These are phyloP conservation scores for Cyclotella choctawhatcheeana DNA, from an alignment of 108 stramenopile genomes.

Conservation along the genomic window DNA sequence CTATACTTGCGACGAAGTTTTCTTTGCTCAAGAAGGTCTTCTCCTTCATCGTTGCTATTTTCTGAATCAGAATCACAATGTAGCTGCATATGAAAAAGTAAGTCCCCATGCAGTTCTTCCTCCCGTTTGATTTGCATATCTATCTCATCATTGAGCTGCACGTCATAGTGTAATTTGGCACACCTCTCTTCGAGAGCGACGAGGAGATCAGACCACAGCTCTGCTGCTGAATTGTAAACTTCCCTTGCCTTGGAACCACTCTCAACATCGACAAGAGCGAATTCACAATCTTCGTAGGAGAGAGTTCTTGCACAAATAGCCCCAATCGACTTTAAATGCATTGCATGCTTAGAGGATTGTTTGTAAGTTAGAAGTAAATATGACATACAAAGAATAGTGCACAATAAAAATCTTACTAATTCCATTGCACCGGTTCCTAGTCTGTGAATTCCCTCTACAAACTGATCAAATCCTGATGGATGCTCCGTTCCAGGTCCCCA, in stretches of 20 bases:
- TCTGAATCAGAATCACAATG: conserved; percentile 40
- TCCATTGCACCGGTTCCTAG: conserved; percentile 75
- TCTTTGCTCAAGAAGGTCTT: conserved; percentile 52
- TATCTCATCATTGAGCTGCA: background rate
- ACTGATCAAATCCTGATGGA: conserved; percentile 58
- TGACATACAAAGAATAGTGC: too few relatives aligned
- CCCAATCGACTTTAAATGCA: conserved; percentile 70
- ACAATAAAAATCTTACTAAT: too few relatives aligned
- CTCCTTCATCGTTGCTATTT: conserved; percentile 14
- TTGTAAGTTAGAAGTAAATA: too few relatives aligned
- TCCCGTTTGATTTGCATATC: too few relatives aligned
- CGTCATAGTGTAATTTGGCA: too few relatives aligned
- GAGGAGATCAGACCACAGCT: conserved; percentile 52
- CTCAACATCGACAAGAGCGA: conserved; percentile 60
- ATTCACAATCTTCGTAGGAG: conserved; percentile 64
- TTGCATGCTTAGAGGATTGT: too few relatives aligned
- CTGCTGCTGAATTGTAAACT: conserved; percentile 60
- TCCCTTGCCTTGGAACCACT: conserved; percentile 29
- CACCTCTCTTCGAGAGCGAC: conserved; percentile 33
- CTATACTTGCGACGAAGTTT: conserved; percentile 72
- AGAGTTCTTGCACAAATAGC: conserved; percentile 61
- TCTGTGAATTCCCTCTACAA: conserved; percentile 50
- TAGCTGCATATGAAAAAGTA: conserved; percentile 14
- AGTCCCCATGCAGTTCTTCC: conserved; percentile 16
- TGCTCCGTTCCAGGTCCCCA: conserved; percentile 68